Conservation (phyloP, 116 monocot genomes). For the Phalaenopsis hybrid region DNA sequence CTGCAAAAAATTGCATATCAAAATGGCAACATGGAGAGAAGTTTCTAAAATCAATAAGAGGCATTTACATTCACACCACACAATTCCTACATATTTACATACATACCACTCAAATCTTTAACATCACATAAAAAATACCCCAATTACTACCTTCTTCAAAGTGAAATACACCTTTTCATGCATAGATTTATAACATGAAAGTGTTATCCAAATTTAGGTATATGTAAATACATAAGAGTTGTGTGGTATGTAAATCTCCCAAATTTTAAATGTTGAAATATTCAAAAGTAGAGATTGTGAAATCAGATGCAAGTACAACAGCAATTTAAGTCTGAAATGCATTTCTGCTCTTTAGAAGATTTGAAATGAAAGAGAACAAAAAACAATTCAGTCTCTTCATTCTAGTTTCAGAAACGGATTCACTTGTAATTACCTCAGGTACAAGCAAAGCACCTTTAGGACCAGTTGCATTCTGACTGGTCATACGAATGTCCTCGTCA, state of each 20-base stretch:
- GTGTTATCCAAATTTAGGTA: no score
- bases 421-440: conserved; percentile 53
- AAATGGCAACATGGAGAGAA: neutral
- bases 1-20: conserved; percentile 27
- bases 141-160: no score
- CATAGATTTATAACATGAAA: no score
- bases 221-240: no score
- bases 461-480: conserved; percentile 98
- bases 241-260: no score
- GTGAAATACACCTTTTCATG: no score
- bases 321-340: neutral
- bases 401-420: neutral
- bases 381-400: neutral
- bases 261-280: neutral
- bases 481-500: conserved; percentile 90
- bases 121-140: no score
- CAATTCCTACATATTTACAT: no score
- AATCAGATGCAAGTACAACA: neutral
- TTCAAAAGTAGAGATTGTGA: neutral
- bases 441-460: conserved; percentile 94
- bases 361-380: neutral
- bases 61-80: no score
- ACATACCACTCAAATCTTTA: no score
- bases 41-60: no score
- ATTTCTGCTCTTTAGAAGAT: conserved; percentile 31